phyloP scores from a whole-genome alignment of 352 stramenopile species.

The Globisporangium radiosum region DNA sequence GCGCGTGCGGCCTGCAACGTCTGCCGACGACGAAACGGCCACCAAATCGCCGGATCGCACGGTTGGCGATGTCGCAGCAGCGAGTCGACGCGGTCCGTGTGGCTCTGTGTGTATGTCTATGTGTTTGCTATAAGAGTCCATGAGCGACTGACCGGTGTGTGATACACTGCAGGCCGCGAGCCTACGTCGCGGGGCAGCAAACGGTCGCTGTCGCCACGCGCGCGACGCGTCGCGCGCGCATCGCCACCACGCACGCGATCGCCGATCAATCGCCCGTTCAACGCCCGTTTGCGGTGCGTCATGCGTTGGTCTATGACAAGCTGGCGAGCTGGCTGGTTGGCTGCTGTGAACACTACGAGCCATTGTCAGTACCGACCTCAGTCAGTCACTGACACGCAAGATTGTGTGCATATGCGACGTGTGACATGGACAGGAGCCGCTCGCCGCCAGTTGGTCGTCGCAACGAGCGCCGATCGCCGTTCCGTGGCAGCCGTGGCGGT shows the following conservation, averaged over 20 bases:
- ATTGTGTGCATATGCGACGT: background rate
- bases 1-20: constrained; percentile 31
- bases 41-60: background rate
- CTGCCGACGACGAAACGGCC: background rate
- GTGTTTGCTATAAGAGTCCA: background rate
- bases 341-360: background rate
- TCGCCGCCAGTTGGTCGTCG: constrained; percentile 4
- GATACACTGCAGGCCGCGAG: constrained; percentile 1
- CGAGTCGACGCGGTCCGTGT: constrained; percentile 1
- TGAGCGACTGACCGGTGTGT: background rate
- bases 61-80: background rate
- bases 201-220: constrained; percentile 10
- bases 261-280: background rate
- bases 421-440: background rate
- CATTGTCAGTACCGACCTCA: background rate
- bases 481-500: constrained; percentile 11
- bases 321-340: no score
- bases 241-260: constrained; percentile 9
- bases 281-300: constrained; percentile 9
- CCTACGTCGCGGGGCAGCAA: constrained; percentile 1
- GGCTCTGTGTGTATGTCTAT: background rate
- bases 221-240: constrained; percentile 1
- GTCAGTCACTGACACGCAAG: background rate
- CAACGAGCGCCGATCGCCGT: constrained; percentile 13
- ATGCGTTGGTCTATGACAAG: background rate